Evolutionary conservation across 371 early-diverging fungal species (phyloP), one percentile per base, ranked within the genome.

Genomic region (Catenaria anguillulae): DNA sequence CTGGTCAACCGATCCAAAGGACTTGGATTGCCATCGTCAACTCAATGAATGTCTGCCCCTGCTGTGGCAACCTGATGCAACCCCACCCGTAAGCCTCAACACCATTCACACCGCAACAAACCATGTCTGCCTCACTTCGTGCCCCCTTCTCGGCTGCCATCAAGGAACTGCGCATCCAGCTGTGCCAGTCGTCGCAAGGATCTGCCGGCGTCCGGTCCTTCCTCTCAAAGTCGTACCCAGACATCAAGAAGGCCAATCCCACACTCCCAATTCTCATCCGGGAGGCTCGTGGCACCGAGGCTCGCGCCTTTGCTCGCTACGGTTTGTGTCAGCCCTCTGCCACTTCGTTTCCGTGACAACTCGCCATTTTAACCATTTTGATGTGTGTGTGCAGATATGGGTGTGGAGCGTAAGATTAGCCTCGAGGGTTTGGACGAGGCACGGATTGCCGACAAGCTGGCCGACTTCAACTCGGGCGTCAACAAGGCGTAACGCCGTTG

Each of bases 101-200:
- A n/a, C n/a, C n/a, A n/a, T n/a, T n/a, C n/a, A n/a, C n/a, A n/a
- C n/a, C n/a, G n/a, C n/a, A n/a, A n/a, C n/a, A n/a, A n/a, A n/a
- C n/a, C n/a, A n/a, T n/a, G n/a, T n/a, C n/a, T n/a, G n/a, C 40
- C 68, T 65, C 67, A 29, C 67, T 66, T 65, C 43, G 46, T 36
- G 63, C 48, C 55, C 55, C 67, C 34, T 64, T 83, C 66, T 62
- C 79, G 63, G 84, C 83, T 68, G 75, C 78, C 67, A 74, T 93
- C 56, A 85, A 85, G 72, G 94, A 93, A 71, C 81, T 93, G 48
- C 87, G 94, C 66, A 79, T 93, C 60, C 94, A 93, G 73, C 79
- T 89, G 72, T 88, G 88, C 72, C 91, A 88, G 74, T 85, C 81
- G 24, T 82, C 83, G n/a, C 76, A 87, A 60, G 83, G 86, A 50